Percentiles rank a stretch among this genome's conserved stretches.
Conservation (phyloP, 2,329 filamentous ascomycete genomes). For the Microdochium trichocladiopsis region DNA sequence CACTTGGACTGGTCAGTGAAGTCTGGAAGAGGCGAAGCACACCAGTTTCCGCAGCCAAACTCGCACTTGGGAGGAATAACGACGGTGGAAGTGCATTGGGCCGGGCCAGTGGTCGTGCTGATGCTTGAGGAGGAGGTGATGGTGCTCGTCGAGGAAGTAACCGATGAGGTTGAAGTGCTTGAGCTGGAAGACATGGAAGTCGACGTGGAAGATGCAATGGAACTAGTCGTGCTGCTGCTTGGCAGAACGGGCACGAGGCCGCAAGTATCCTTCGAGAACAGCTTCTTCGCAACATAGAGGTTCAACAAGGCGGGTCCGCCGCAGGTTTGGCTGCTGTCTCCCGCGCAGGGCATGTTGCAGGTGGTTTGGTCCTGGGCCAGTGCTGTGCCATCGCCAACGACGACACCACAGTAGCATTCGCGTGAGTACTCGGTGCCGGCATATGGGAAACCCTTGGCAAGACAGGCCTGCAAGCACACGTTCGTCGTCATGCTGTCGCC, state of each 20-base stretch:
- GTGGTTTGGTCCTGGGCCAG: constrained; percentile 1
- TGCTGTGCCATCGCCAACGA: background rate
- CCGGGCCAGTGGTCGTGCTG: constrained; percentile 25
- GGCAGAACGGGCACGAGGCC: background rate
- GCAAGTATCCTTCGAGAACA: background rate
- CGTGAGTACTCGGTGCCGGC: constrained; percentile 25
- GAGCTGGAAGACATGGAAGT: background rate
- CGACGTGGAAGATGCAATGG: background rate
- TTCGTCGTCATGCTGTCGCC: constrained; percentile 35
- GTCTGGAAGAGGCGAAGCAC: constrained; percentile 39
- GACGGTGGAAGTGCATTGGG: constrained; percentile 40
- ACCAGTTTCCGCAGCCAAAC: constrained; percentile 49
- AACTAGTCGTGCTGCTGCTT: background rate
- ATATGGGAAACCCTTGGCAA: constrained; percentile 26
- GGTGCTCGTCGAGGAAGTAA: background rate
- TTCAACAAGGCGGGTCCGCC: constrained; percentile 11
- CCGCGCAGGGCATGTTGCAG: constrained; percentile 13
- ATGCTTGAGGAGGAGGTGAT: background rate
- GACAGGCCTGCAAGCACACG: constrained; percentile 20
- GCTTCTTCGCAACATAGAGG: constrained; percentile 9
- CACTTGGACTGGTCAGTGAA: constrained; percentile 37
- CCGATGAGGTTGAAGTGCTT: background rate
- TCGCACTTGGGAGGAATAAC: constrained; percentile 41
- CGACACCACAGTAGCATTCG: constrained; percentile 26
- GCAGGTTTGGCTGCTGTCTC: constrained; percentile 12